Conservation (phyloP, 371 early-diverging fungal species). For the Smittium culicis region DNA sequence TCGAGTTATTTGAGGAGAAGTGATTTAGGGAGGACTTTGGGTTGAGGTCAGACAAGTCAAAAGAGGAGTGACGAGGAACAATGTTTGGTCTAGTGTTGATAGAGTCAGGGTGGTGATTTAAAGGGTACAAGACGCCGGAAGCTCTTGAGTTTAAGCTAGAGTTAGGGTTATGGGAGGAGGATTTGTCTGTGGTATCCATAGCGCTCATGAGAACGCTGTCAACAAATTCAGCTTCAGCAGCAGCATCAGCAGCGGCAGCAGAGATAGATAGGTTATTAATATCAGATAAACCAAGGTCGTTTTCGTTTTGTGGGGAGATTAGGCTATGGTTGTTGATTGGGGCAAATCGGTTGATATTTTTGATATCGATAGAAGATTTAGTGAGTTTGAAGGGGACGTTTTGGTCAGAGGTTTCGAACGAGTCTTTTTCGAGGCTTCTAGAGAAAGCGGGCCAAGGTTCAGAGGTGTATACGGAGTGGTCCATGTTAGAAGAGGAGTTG, state of each 20-base stretch:
- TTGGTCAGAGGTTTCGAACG: neutral
- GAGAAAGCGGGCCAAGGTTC: conserved; percentile 7
- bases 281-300: neutral
- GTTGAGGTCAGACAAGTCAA: neutral
- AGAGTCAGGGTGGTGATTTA: neutral
- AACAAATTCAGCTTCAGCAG: conserved; percentile 10
- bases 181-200: conserved; percentile 8
- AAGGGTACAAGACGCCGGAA: neutral
- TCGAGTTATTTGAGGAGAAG: neutral
- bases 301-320: neutral
- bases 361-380: neutral
- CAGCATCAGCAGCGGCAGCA: conserved; percentile 11
- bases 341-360: neutral
- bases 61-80: neutral
- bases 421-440: neutral
- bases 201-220: conserved; percentile 11
- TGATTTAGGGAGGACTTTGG: neutral
- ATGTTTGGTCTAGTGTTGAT: neutral
- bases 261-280: neutral
- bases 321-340: neutral
- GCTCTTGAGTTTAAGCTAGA: neutral
- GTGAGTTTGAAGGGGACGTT: neutral
- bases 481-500: neutral
- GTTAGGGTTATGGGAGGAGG: neutral
- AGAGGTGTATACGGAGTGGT: neutral